Conservation (phyloP, 495 filamentous ascomycete genomes). For the Symbiotaphrina buchneri region DNA sequence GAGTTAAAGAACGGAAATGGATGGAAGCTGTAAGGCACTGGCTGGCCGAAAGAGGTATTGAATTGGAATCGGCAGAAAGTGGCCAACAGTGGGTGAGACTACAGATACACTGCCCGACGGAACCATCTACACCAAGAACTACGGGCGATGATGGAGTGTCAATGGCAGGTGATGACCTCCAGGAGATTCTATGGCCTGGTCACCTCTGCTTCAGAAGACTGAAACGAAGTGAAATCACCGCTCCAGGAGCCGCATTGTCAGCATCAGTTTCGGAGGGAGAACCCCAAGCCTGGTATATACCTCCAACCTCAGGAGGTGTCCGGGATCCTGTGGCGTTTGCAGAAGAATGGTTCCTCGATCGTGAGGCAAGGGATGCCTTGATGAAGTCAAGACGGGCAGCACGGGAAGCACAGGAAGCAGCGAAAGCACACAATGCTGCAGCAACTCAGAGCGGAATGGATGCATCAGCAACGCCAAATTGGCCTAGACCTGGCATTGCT, state of each 20-base stretch:
- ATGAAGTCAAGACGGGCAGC: slow-evolving; percentile 26
- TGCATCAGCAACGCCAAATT: neutral
- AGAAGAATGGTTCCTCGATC: slow-evolving; percentile 38
- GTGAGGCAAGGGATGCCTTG: slow-evolving; percentile 21
- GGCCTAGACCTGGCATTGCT: too few relatives aligned
- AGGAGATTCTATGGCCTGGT: slow-evolving; percentile 3
- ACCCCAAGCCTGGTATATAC: slow-evolving; percentile 8
- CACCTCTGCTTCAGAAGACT: slow-evolving; percentile 3
- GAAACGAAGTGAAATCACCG: neutral
- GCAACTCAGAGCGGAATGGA: slow-evolving; percentile 5
- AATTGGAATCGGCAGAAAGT: neutral
- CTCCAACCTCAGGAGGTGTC: slow-evolving; percentile 6
- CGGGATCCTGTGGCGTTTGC: slow-evolving; percentile 42
- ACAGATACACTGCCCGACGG: too few relatives aligned
- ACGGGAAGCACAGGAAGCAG: slow-evolving; percentile 21
- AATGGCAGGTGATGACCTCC: neutral
- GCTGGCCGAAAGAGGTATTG: slow-evolving; percentile 3
- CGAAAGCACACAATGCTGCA: slow-evolving; percentile 16
- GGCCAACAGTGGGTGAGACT: slow-evolving; percentile 3
- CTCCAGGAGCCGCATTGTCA: too few relatives aligned
- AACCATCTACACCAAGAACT: too few relatives aligned
- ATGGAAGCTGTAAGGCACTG: slow-evolving; percentile 4
- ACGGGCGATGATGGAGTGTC: neutral
- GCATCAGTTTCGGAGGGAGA: too few relatives aligned
- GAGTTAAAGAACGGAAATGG: slow-evolving; percentile 2